phyloP scores from a whole-genome alignment of 164 flowering plant species.

The Tetracentron sinense region DNA sequence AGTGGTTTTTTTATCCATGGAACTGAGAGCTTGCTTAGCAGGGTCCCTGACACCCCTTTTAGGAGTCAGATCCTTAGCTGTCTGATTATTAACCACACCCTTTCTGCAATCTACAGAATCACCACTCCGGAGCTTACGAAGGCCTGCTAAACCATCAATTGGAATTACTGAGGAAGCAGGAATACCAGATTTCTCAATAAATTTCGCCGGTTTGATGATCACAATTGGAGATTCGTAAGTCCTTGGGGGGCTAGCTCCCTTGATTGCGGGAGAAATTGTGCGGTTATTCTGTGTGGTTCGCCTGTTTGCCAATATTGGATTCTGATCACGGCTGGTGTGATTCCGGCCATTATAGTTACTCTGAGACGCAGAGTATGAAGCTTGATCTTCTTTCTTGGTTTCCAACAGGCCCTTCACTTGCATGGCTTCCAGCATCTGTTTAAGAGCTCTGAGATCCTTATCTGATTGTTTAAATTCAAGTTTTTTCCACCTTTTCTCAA shows the following conservation, averaged over 20 bases:
- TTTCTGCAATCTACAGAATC: constrained; percentile 19
- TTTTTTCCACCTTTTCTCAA: constrained; percentile 75
- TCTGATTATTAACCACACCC: constrained; percentile 19
- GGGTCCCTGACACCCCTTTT: constrained; percentile 30
- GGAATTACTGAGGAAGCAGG: constrained; percentile 20
- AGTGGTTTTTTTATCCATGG: constrained; percentile 37
- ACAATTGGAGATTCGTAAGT: constrained; percentile 32
- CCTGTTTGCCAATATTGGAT: constrained; percentile 19
- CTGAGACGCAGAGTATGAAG: constrained; percentile 22
- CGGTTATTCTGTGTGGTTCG: constrained; percentile 15
- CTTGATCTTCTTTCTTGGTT: constrained; percentile 31
- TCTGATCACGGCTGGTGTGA: constrained; percentile 24
- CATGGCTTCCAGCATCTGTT: constrained; percentile 89
- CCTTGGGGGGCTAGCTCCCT: constrained; percentile 27
- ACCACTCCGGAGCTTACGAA: constrained; percentile 23
- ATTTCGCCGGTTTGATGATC: constrained; percentile 49
- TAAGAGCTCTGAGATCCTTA: constrained; percentile 92
- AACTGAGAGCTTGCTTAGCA: constrained; percentile 13
- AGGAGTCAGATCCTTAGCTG: constrained; percentile 27
- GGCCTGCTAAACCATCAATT: constrained; percentile 24
- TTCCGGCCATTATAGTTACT: constrained; percentile 22
- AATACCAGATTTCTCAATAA: constrained; percentile 24
- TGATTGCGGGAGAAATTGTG: constrained; percentile 18
- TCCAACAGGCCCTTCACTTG: constrained; percentile 49
- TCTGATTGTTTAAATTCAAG: constrained; percentile 72